Percentiles rank a stretch among this genome's conserved stretches.
Evolutionary conservation across 371 early-diverging fungal species (phyloP).

Genomic region (Phascolomyces articulosus): DNA sequence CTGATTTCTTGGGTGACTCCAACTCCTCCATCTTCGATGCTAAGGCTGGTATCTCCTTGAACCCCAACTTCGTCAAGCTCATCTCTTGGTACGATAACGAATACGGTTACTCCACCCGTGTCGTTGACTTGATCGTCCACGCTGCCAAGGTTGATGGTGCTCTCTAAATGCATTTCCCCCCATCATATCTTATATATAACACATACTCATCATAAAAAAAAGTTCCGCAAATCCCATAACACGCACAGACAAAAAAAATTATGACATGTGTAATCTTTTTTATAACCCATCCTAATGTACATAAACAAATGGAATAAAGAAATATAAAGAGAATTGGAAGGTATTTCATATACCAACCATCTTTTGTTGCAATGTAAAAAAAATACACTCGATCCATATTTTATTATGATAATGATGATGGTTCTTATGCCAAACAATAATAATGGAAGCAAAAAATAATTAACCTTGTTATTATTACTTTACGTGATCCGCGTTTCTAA

Average conservation of each 20-base stretch:
- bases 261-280: neutral
- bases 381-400: neutral
- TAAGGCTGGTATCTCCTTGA: conserved; percentile 96
- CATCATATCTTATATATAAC: neutral
- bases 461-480: neutral
- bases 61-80: conserved; percentile 97
- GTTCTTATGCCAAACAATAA: neutral
- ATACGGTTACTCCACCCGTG: conserved; percentile 94
- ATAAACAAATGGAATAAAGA: neutral
- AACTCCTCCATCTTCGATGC: conserved; percentile 97
- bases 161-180: conserved; percentile 10
- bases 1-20: conserved; percentile 93
- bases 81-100: conserved; percentile 97
- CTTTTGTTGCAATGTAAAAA: conserved; percentile 3
- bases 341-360: neutral
- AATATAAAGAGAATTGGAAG: neutral
- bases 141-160: conserved; percentile 67
- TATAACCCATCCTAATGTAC: neutral
- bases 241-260: neutral
- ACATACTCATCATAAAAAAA: neutral
- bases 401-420: neutral
- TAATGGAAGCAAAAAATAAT: neutral
- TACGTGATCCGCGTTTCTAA: neutral
- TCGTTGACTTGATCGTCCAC: conserved; percentile 84
- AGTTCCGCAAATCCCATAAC: conserved; percentile 7